Evolutionary conservation across 148 eudicot genomes (phyloP), one percentile per base, ranked within the genome.

Genomic region (Diospyros kaki): DNA sequence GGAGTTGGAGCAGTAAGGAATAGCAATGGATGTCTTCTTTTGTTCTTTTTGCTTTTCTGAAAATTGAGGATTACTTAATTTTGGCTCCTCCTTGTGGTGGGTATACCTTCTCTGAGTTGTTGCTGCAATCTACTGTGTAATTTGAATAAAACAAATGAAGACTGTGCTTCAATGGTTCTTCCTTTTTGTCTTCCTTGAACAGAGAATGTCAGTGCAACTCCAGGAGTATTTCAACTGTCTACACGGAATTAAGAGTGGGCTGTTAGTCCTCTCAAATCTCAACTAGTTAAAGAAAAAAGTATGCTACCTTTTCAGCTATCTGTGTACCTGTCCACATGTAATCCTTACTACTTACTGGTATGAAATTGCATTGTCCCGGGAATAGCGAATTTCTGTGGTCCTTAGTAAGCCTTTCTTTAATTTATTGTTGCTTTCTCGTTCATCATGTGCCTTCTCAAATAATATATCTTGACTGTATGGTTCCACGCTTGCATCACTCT

Each of bases 391-490:
- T 69, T 69, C 79, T 10, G 64, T 18, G 52, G 72, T 62, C 38
- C 62, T 69, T 38, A 52, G 48, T 38, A 68, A 69, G 52, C 73
- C 73, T 76, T 69, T 76, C 45, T 43, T 73, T 13, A 69, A 69
- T 55, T 39, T 76, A 7, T 59, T 28, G 41, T 61, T 69, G 14
- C 69, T 71, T 9, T 51, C 61, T 75, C 78, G 55, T 58, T 76
- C 67, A 39, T 40, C 54, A 8, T 76, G 17, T 52, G 51, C 63
- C n/a, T 44, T 69, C 39, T 76, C 63, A 15, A 69, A 76, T 40
- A 76, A 51, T 76, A 76, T 69, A 76, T 76, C 74, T 70, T 64
- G 66, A 76, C 79, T 69, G 69, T 76, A 76, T 61, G 74, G 79
- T 53, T 76, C 79, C 51, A 63, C 74, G 53, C 79, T 76, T 15